Base-by-base conservation (phyloP, 306 rosid genomes). In the Quercus rubra region DNA sequence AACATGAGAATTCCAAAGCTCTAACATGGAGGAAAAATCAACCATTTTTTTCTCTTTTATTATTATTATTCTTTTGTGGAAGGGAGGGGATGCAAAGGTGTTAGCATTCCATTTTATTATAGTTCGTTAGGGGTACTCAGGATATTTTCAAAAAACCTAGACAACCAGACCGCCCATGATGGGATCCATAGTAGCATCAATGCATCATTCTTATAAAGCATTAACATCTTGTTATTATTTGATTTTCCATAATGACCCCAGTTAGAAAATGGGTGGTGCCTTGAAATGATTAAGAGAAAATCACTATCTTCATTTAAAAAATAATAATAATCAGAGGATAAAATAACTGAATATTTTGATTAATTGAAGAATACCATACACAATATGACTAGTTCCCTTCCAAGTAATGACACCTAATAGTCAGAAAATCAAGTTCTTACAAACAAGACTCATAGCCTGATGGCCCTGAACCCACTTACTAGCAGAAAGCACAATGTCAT, bases 321-420 rank as follows among this genome's bases (percentile, higher is more conserved):
- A 6, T 0, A 38, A 38, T 4, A 31, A 25, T 25, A 27, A 8
- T 28, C 20, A 63, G 70, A 14, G 7, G 41, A 19, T 5, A 12
- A 14, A 49, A 63, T 11, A 63, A 59, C 67, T 59, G 15, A 23
- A 59, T 59, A 10, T 59, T 20, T 59, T 59, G 30, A n/a, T 58
- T 23, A 21, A 59, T 59, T 59, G 54, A 49, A 49, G 54, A 49
- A 49, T 12, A 21, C 30, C 14, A 8, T 58, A 3, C 27, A 20
- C 13, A 58, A 9, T 9, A 58, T 58, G 70, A 14, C 9, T 14
- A 23, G 23, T 49, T 57, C 54, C 1, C 68, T 1, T 70, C 49
- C 57, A 64, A 51, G 30, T 56, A 38, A 27, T 46, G 54, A 72
- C 81, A 55, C 61, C 79, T 56, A 19, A 55, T 38, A 35, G 70